Evolutionary conservation across 306 rosid species (phyloP).

Genomic region (Medicago lupulina): DNA sequence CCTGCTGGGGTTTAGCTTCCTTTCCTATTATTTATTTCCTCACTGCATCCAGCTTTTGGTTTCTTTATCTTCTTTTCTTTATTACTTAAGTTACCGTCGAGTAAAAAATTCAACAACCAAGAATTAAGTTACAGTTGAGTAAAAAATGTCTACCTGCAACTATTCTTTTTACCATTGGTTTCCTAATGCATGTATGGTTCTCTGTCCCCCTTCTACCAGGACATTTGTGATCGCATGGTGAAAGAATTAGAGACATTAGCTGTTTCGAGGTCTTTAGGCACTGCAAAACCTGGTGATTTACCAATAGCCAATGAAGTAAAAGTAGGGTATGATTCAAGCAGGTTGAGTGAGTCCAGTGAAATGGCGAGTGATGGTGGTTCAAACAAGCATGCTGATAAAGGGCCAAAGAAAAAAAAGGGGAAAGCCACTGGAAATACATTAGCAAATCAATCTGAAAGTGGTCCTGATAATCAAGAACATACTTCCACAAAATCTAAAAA

Average conservation of each 20-base stretch:
- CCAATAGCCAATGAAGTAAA: conserved; percentile 53
- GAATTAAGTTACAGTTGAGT: conserved; percentile 24
- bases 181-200: conserved; percentile 43
- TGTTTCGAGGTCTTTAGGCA: conserved; percentile 58
- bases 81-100: conserved; percentile 8
- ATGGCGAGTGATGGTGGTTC: conserved; percentile 55
- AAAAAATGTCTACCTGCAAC: conserved; percentile 31
- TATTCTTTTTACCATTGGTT: conserved; percentile 5
- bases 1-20: conserved; percentile 13
- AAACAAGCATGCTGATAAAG: conserved; percentile 72
- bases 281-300: conserved; percentile 50
- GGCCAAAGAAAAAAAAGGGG: conserved; percentile 82
- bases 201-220: conserved; percentile 57
- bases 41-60: conserved; percentile 10
- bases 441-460: conserved; percentile 63
- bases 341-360: conserved; percentile 64
- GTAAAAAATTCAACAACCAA: conserved; percentile 19
- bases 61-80: conserved; percentile 31
- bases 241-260: conserved; percentile 80
- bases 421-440: conserved; percentile 58
- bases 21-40: conserved; percentile 1
- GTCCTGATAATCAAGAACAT: conserved; percentile 70
- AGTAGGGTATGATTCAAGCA: conserved; percentile 60
- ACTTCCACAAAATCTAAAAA: conserved; percentile 77
- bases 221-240: conserved; percentile 68